Conservation (phyloP, 371 early-diverging fungal genomes). For the Mortierella sp. region DNA sequence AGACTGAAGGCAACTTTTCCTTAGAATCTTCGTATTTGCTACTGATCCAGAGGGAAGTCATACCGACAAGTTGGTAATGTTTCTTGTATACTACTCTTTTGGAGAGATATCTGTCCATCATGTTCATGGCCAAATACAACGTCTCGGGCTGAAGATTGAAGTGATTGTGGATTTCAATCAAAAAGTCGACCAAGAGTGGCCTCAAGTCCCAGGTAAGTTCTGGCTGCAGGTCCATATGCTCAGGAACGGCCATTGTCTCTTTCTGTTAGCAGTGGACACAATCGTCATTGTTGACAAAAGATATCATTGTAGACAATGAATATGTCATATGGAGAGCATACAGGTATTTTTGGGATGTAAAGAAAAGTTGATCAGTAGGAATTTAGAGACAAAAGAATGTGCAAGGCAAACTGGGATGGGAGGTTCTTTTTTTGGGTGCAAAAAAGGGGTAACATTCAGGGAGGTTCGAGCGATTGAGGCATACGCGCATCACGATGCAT, state of each 20-base stretch:
- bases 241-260: slow-evolving; percentile 57
- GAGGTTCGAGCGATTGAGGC: slow-evolving; percentile 3
- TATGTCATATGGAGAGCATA: background rate
- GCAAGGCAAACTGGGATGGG: too few relatives aligned
- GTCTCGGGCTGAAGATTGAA: slow-evolving; percentile 79
- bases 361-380: background rate
- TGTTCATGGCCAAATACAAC: slow-evolving; percentile 74
- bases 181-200: slow-evolving; percentile 73
- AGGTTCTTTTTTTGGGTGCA: too few relatives aligned
- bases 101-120: slow-evolving; percentile 75
- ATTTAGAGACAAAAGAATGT: too few relatives aligned
- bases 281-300: background rate
- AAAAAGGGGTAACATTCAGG: background rate
- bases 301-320: background rate
- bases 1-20: slow-evolving; percentile 49
- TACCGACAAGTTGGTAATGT: slow-evolving; percentile 55
- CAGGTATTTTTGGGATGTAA: background rate
- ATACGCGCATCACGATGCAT: slow-evolving; percentile 11
- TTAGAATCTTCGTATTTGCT: slow-evolving; percentile 55
- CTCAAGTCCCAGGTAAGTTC: slow-evolving; percentile 77
- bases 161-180: slow-evolving; percentile 76
- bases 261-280: slow-evolving; percentile 19
- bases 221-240: slow-evolving; percentile 68
- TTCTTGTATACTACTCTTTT: slow-evolving; percentile 56
- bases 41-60: slow-evolving; percentile 55